Percentiles rank a stretch among this genome's conserved stretches.
These are phyloP conservation scores for Trichoderma erinaceum DNA, from an alignment of 495 filamentous ascomycete species.

Conservation along the genomic window DNA sequence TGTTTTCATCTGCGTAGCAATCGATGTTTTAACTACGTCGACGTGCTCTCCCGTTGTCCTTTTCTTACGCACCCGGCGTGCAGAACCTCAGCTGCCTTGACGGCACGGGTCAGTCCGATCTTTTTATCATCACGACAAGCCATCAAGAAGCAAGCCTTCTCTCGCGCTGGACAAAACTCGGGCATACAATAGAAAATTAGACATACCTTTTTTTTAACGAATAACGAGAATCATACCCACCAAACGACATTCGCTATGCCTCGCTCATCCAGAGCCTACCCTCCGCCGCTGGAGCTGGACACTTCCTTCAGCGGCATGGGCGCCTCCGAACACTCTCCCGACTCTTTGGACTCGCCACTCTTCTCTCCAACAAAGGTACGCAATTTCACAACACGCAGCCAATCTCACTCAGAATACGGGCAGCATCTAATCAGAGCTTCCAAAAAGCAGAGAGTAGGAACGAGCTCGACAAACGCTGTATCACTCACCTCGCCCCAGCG, in stretches of 20 bases:
- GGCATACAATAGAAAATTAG: background rate
- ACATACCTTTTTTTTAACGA: background rate
- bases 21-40: background rate
- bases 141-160: slow-evolving; percentile 9
- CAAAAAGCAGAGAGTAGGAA: slow-evolving; percentile 4
- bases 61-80: slow-evolving; percentile 3
- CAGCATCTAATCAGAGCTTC: background rate
- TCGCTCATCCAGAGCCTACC: background rate
- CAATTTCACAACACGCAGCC: background rate
- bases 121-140: background rate
- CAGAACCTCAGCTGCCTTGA: slow-evolving; percentile 14
- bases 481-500: slow-evolving; percentile 4
- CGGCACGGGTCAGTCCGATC: slow-evolving; percentile 10
- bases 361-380: slow-evolving; percentile 5
- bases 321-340: background rate
- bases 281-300: background rate
- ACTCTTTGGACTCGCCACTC: background rate
- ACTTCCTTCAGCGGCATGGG: slow-evolving; percentile 5
- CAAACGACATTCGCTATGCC: background rate
- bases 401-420: background rate
- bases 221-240: background rate
- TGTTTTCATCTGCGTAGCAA: background rate
- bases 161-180: background rate
- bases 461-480: background rate
- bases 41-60: background rate